Base-by-base conservation (phyloP, 148 eudicot species). In the Chenopodium album region DNA sequence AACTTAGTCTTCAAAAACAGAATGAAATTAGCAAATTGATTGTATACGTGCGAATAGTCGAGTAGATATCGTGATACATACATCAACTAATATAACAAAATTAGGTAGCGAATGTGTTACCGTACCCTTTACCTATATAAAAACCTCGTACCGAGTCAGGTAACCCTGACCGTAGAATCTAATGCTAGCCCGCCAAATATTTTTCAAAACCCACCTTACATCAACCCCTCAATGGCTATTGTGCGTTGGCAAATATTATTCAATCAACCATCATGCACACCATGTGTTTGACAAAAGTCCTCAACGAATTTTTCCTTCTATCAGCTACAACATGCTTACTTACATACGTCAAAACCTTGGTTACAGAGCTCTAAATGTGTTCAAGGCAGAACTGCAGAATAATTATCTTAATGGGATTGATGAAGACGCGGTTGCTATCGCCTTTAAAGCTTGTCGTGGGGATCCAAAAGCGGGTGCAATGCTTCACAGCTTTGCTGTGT, bases 361-460 rank as follows among this genome's bases (percentile, higher is more conserved):
- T 19, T 59, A 29, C 47, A 84, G 86, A 82, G 94, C 96, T 31
- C 91, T 95, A 54, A 46, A 68, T 50, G 76, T 86, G 9, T 92
- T 95, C 77, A 90, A 85, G 78, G 62, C 81, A 4, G 86, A 82
- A 64, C 59, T 88, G 65, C 82, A 79, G 52, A n/a, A 9, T 50
- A 75, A 79, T 28, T 54, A 54, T 48, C 85, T 26, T 62, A 28
- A 79, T 26, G 77, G 89, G 78, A 79, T 92, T 20, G 86, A 92
- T 79, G 94, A 88, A 75, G 92, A 85, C 77, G 72, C 78, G 1
- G 76, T 91, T 5, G 97, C 96, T 5, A 62, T 93, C 47, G 93
- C 96, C 28, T 71, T 92, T 66, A 95, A 95, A 83, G 93, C 93
- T 22, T 92, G 93, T 75, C 85, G 88, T 62, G 90, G 92, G 16